Evolutionary conservation across 1,139 yeast genomes (phyloP), one percentile per base, ranked within the genome.

Genomic region (Kluyveromyces sp.): DNA sequence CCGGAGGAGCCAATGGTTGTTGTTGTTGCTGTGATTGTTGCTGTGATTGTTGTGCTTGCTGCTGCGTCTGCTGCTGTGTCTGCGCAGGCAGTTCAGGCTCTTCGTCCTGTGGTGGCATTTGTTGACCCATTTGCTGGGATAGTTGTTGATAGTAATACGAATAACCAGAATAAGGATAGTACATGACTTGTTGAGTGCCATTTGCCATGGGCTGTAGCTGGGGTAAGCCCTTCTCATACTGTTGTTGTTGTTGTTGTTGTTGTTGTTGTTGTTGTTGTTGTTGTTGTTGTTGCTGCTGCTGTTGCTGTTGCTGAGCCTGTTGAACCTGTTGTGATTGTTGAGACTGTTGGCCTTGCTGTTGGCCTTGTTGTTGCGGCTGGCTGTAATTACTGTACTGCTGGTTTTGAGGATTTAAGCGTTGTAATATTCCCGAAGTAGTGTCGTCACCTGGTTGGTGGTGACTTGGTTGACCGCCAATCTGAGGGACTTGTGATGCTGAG

Each of bases 361-460:
- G 50, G 42, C 51, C 55, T 37, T 38, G 45, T 34, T 43, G 51
- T 37, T 37, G 49, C 10, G 46, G 49, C 34, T 43, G 49, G 46
- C 41, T 48, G 47, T 45, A 41, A 46, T n/a, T 45, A 45, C 32
- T 41, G 47, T 15, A 42, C 15, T 48, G 55, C 37, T 42, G 46
- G 41, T n/a, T 52, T 37, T 33, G 54, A 37, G 40, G 55, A 39
- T 31, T 50, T 34, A 27, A 50, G 6, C 41, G 42, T 29, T 38
- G 46, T 34, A 39, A 32, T 29, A 36, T 37, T 38, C 50, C 31
- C 37, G 51, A 41, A 40, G 55, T 53, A 32, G 43, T 46, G 39
- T 54, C 61, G 41, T 59, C 59, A 43, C 53, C 49, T 54, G 54
- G 49, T 54, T 30, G 33, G 7, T 15, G 31, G 29, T 10, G 54